Percentiles rank a stretch among this genome's conserved stretches.
Evolutionary conservation across 179 eudicot species (phyloP).

Genomic region (Gypsophila paniculata): DNA sequence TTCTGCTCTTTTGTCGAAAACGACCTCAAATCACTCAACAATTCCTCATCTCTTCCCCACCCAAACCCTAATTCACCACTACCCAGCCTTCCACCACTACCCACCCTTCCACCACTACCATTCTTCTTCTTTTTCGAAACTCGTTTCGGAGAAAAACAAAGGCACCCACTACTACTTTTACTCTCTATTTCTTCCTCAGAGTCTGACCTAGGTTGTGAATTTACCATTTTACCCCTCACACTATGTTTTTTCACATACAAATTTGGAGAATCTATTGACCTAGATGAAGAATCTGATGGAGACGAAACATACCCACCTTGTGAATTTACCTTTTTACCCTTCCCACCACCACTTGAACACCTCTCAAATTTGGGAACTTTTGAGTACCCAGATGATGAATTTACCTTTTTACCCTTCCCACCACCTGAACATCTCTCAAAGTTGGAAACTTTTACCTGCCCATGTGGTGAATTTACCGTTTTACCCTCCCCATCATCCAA

Average conservation of each 20-base stretch:
- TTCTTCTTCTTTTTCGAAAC: constrained; percentile 37
- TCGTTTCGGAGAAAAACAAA: constrained; percentile 77
- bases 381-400: constrained; percentile 20
- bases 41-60: constrained; percentile 47
- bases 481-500: too few relatives aligned
- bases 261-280: constrained; percentile 31
- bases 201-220: constrained; percentile 32
- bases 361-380: constrained; percentile 12
- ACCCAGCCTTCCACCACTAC: constrained; percentile 30
- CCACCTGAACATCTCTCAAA: constrained; percentile 20
- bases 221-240: constrained; percentile 28
- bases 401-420: constrained; percentile 24
- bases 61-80: constrained; percentile 28
- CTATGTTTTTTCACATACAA: constrained; percentile 22
- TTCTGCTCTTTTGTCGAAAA: constrained; percentile 54
- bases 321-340: constrained; percentile 16
- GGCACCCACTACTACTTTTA: constrained; percentile 53
- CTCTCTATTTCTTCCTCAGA: constrained; percentile 29
- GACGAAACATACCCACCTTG: constrained; percentile 31
- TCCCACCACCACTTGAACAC: constrained; percentile 6
- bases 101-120: constrained; percentile 13
- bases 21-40: constrained; percentile 50
- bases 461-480: too few relatives aligned
- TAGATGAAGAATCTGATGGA: constrained; percentile 34
- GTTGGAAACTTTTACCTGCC: too few relatives aligned